Evolutionary conservation across 139 green algal genomes (phyloP).

Genomic region (Picochlorum sp.): DNA sequence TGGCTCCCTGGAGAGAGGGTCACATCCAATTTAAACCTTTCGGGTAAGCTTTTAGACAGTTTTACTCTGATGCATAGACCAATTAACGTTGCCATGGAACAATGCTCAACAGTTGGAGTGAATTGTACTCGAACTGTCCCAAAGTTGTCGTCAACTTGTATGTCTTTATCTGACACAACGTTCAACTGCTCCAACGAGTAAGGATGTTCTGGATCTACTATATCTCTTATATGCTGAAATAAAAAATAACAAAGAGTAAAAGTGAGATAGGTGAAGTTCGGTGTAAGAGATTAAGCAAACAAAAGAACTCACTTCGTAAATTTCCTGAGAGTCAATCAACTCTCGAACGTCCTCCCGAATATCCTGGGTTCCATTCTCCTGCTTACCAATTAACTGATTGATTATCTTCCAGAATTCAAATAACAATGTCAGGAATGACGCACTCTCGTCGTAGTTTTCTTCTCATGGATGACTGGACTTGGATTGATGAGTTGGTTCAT

Average conservation of each 20-base stretch:
- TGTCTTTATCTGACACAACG: slow-evolving; percentile 68
- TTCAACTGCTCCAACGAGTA: slow-evolving; percentile 94
- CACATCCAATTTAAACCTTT: slow-evolving; percentile 87
- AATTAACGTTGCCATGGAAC: slow-evolving; percentile 98
- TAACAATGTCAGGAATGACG: too few relatives aligned
- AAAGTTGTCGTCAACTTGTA: slow-evolving; percentile 57
- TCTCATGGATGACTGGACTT: slow-evolving; percentile 46
- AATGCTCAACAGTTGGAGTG: slow-evolving; percentile 89
- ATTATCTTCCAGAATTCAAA: background rate
- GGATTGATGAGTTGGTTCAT: slow-evolving; percentile 53
- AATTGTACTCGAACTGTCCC: slow-evolving; percentile 62
- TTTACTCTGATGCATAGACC: slow-evolving; percentile 91
- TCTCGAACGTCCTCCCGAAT: slow-evolving; percentile 39
- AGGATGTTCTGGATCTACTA: slow-evolving; percentile 95
- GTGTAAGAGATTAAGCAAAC: too few relatives aligned
- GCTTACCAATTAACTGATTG: background rate
- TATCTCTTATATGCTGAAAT: slow-evolving; percentile 76
- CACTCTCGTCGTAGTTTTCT: too few relatives aligned
- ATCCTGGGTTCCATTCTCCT: background rate
- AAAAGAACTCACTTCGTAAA: slow-evolving; percentile 41
- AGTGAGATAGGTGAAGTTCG: too few relatives aligned
- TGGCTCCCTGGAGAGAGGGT: slow-evolving; percentile 68
- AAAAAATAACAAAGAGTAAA: background rate
- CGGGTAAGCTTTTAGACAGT: slow-evolving; percentile 72
- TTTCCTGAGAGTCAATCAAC: slow-evolving; percentile 62